Base-by-base conservation (phyloP, 2,329 filamentous ascomycete genomes). In the Sporothrix inflata region DNA sequence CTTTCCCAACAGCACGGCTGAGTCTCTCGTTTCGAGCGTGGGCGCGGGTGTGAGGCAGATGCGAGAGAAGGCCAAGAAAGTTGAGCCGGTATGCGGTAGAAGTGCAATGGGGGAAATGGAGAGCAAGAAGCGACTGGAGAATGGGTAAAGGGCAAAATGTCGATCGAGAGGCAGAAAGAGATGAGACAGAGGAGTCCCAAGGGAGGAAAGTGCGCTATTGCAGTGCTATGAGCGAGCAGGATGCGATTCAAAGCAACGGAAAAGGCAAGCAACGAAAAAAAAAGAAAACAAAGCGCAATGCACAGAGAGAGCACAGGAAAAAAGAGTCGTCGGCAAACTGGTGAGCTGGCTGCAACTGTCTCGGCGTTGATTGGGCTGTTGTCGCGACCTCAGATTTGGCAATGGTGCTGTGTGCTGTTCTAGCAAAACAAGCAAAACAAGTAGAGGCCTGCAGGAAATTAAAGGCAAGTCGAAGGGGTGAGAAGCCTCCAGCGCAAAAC, bases 291-390 rank as follows among this genome's bases (percentile, higher is more conserved):
- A n/a, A 21, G 65, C 65, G 45, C 65, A 49, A 66, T 49, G 63
- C 63, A 67, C 16, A 67, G 45, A 69, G 8, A 49, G 42, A 40
- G 57, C 42, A 51, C n/a, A n/a, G n/a, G n/a, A 27, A 45, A 34
- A 55, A 55, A n/a, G 27, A 57, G 24, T 21, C 38, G 40, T 57
- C 21, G 65, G 42, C 55, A 70, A 66, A 66, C 24, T 34, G 49
- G 42, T 38, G 47, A 70, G 40, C 51, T 51, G 71, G 65, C 53
- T 16, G 53, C 14, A 70, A 38, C 24, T 47, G 24, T 42, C 19
- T 53, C 53, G 16, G n/a, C 40, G 66, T 19, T 73, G 72, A 71
- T 73, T 73, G 72, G 69, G 69, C 72, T 67, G 60, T 51, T 53
- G 68, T 73, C 72, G 69, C 72, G 68, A 73, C 49, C 51, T 73